Evolutionary conservation across 495 filamentous ascomycete species (phyloP).

Genomic region (Penicillium argentinense): DNA sequence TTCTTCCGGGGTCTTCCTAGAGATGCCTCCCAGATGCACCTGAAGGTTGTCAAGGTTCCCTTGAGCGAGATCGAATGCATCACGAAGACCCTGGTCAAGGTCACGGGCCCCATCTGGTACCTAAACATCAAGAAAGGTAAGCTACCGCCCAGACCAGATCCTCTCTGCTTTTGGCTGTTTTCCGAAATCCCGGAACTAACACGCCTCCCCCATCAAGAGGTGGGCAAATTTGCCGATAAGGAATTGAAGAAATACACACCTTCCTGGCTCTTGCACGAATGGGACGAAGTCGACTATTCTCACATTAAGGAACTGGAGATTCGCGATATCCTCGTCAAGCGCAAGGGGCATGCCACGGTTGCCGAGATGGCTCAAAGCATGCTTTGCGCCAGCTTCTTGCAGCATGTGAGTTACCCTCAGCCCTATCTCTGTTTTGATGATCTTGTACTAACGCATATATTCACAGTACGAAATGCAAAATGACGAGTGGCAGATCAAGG

Average conservation of each 20-base stretch:
- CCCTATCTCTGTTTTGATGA: too few species aligned
- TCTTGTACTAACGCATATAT: background rate
- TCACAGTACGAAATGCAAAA: constrained; percentile 82
- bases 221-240: constrained; percentile 51
- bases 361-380: constrained; percentile 59
- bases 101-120: constrained; percentile 47
- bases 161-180: too few species aligned
- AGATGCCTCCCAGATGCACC: constrained; percentile 54
- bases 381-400: constrained; percentile 71
- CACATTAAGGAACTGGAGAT: constrained; percentile 76
- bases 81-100: constrained; percentile 69
- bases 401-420: constrained; percentile 83
- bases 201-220: too few species aligned
- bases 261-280: constrained; percentile 69
- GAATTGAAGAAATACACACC: constrained; percentile 61
- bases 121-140: constrained; percentile 48
- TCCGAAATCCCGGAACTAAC: too few species aligned
- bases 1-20: constrained; percentile 60
- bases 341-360: constrained; percentile 58
- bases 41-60: constrained; percentile 64
- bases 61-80: constrained; percentile 77
- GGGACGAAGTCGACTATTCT: constrained; percentile 84
- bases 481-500: constrained; percentile 90
- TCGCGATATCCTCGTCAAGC: constrained; percentile 68
- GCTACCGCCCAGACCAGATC: too few species aligned